These are phyloP conservation scores for Babesia divergens DNA, from an alignment of 169 alveolate genomes.

Conservation along the genomic window DNA sequence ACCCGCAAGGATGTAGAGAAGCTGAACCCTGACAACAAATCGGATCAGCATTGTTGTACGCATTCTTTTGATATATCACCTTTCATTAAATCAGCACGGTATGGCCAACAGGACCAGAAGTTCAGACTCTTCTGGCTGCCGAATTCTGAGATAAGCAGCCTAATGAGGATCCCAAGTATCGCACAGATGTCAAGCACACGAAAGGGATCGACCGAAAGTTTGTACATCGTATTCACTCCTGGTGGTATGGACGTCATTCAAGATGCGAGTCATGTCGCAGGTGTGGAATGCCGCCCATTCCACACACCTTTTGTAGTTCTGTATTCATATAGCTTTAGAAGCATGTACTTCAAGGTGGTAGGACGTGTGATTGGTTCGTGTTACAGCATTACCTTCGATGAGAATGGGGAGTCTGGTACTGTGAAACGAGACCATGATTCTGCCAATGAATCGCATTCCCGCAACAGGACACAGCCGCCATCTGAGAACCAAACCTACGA, in stretches of 20 bases:
- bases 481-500: constrained; percentile 3
- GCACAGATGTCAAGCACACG: constrained; percentile 26
- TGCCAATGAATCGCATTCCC: not conserved
- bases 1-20: not conserved
- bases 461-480: not conserved
- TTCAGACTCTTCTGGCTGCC: constrained; percentile 56
- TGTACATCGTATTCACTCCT: constrained; percentile 55
- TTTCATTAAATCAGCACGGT: constrained; percentile 24
- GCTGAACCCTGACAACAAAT: not conserved
- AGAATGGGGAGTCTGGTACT: constrained; percentile 9
- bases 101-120: constrained; percentile 30
- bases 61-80: not conserved
- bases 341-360: constrained; percentile 63
- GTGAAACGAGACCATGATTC: not conserved
- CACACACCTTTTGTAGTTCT: constrained; percentile 51
- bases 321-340: constrained; percentile 52
- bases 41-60: not conserved
- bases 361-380: not conserved
- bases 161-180: constrained; percentile 53
- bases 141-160: constrained; percentile 54
- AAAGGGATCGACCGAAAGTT: not conserved
- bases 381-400: constrained; percentile 17
- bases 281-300: constrained; percentile 14
- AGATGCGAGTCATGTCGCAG: constrained; percentile 35
- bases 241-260: constrained; percentile 51